Conservation (phyloP, 202 grass and related monocot genomes). For the Tripidium arundinaceum region DNA sequence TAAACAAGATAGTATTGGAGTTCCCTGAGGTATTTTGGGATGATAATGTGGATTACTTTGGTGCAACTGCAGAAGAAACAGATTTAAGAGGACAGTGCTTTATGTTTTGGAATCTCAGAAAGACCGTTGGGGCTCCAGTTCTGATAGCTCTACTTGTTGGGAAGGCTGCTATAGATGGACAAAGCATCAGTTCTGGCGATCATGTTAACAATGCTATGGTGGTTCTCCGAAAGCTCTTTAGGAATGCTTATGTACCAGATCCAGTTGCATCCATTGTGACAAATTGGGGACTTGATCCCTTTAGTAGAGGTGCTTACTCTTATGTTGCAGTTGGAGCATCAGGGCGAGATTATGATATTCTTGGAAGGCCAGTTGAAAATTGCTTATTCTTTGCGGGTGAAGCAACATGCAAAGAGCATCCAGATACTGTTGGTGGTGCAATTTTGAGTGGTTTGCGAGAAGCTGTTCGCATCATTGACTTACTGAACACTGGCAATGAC, state of each 20-base stretch:
- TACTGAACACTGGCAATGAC: no score
- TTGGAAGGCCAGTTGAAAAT: slow-evolving; percentile 86
- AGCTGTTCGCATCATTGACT: no score
- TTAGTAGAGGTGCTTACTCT: slow-evolving; percentile 92
- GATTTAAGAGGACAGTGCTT: slow-evolving; percentile 86
- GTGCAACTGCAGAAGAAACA: slow-evolving; percentile 90
- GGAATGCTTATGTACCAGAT: slow-evolving; percentile 71
- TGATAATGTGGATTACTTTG: slow-evolving; percentile 97
- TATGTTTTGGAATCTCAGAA: slow-evolving; percentile 99
- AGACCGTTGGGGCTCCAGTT: slow-evolving; percentile 83
- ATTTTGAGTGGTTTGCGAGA: no score
- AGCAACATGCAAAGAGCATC: no score
- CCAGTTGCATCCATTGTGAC: slow-evolving; percentile 92
- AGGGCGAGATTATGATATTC: slow-evolving; percentile 91
- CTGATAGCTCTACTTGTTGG: slow-evolving; percentile 88
- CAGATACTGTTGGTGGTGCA: no score
- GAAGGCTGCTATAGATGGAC: slow-evolving; percentile 89
- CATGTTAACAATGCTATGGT: slow-evolving; percentile 84
- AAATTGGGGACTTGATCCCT: slow-evolving; percentile 97
- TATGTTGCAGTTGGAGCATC: slow-evolving; percentile 95
- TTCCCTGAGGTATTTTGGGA: slow-evolving; percentile 95
- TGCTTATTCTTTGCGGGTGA: no score
- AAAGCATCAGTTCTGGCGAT: slow-evolving; percentile 56
- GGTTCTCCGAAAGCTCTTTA: slow-evolving; percentile 92
- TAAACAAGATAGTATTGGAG: slow-evolving; percentile 96